Evolutionary conservation across 805 yeast genomes (phyloP).

Genomic region (Spathaspora passalidarum): DNA sequence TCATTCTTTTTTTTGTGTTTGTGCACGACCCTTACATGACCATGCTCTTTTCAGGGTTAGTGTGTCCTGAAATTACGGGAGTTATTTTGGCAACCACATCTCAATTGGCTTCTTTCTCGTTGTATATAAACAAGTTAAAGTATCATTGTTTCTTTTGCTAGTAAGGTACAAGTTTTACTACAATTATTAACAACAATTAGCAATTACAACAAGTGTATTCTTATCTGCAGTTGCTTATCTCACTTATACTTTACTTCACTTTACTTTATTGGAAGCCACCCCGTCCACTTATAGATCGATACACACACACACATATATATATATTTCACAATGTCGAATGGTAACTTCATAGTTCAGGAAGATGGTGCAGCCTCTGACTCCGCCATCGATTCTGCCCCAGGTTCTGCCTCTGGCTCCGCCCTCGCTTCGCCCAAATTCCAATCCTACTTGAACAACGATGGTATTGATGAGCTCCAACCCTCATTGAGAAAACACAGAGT

Average conservation of each 20-base stretch:
- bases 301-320: not conserved
- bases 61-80: too few relatives aligned
- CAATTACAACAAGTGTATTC: too few relatives aligned
- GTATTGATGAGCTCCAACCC: constrained; percentile 66
- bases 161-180: too few relatives aligned
- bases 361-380: constrained; percentile 8
- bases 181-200: too few relatives aligned
- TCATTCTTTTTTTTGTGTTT: too few relatives aligned
- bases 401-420: not conserved
- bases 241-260: not conserved
- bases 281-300: not conserved
- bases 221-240: too few relatives aligned
- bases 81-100: too few relatives aligned
- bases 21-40: too few relatives aligned
- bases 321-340: constrained; percentile 1
- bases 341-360: constrained; percentile 7
- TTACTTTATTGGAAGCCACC: not conserved
- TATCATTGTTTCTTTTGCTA: too few relatives aligned
- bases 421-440: constrained; percentile 21
- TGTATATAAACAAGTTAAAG: too few relatives aligned
- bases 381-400: not conserved
- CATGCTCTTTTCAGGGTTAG: too few relatives aligned
- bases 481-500: constrained; percentile 59
- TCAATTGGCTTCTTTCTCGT: too few relatives aligned
- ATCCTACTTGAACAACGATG: constrained; percentile 70